Evolutionary conservation across 2,329 filamentous ascomycete genomes (phyloP), one percentile per base, ranked within the genome.

Genomic region (Arthrobotrys megalospora): DNA sequence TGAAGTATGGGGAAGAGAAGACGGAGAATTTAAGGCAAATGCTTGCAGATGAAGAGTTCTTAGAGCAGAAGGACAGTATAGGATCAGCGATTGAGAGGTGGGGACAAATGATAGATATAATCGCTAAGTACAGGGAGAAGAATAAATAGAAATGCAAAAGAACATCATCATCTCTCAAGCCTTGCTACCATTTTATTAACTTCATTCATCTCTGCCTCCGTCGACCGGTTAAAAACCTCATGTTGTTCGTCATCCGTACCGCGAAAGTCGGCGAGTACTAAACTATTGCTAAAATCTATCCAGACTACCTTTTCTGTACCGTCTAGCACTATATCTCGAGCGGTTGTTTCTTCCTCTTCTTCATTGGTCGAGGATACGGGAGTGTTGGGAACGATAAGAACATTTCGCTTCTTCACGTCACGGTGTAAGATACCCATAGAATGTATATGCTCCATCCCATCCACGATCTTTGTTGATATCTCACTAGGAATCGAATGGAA

Each of bases 271-370:
- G 47, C 34, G 16, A 77, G 24, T 1, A 41, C 47, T 32, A 77
- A 43, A 36, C 73, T 77, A 53, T 77, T 77, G 38, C 73, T 77
- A 43, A 77, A 77, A 60, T 77, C 73, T 21, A 77, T 77, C 73
- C 73, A 77, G 16, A 66, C 41, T 2, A 77, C 73, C 32, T 71
- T 65, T 55, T 77, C 73, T 12, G 19, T 62, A 0, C 73, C 73
- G 24, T 71, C 60, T 32, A 76, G 34, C 8, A 43, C 19, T 12
- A 53, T 11, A 41, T 60, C 58, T 24, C 55, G 50, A 6, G 55
- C 58, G 4, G 16, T 36, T 50, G 16, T 60, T 32, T 64, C 72
- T n/a, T 70, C 65, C 34, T 34, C 21, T 36, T 21, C 24, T 32
- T 53, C 36, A 3, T 32, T 21, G 1, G 24, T 24, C 3, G 41